Evolutionary conservation across 192 early-diverging fungal genomes (phyloP).

Genomic region (Chytriomyces confervae): DNA sequence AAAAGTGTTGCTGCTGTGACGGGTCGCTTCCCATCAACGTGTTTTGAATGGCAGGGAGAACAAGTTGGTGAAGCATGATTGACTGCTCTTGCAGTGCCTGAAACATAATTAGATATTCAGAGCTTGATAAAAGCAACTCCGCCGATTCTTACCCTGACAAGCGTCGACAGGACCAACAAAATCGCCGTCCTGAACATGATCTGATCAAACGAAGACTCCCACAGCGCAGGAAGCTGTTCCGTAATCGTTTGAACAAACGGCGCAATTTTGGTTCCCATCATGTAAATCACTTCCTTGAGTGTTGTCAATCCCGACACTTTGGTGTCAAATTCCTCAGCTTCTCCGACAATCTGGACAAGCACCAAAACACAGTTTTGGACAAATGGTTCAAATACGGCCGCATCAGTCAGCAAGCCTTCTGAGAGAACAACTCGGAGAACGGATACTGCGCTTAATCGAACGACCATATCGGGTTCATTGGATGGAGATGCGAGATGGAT

Average conservation of each 20-base stretch:
- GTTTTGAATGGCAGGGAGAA: conserved; percentile 76
- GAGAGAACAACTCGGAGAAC: conserved; percentile 73
- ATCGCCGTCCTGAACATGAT: conserved; percentile 83
- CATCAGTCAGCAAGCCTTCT: conserved; percentile 78
- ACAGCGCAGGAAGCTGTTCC: conserved; percentile 77
- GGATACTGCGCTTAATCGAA: conserved; percentile 76
- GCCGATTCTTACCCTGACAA: conserved; percentile 38
- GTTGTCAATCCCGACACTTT: conserved; percentile 76
- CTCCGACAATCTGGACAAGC: conserved; percentile 64
- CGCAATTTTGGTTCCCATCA: conserved; percentile 72
- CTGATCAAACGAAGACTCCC: conserved; percentile 77
- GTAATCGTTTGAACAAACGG: conserved; percentile 76
- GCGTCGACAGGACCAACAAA: conserved; percentile 74
- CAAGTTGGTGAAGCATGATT: conserved; percentile 70
- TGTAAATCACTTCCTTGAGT: conserved; percentile 75
- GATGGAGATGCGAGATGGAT: conserved; percentile 65
- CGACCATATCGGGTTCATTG: conserved; percentile 73
- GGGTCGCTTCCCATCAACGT: conserved; percentile 70
- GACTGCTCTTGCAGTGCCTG: conserved; percentile 75
- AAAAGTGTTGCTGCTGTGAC: conserved; percentile 54
- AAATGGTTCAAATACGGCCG: conserved; percentile 69
- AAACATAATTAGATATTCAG: conserved; percentile 1
- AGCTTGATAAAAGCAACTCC: conserved; percentile 51
- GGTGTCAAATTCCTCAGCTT: conserved; percentile 77
- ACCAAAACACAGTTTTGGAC: conserved; percentile 63